phyloP scores from a whole-genome alignment of 768 basidiomycete genomes.

The Xerocomus brunneocitrinus region DNA sequence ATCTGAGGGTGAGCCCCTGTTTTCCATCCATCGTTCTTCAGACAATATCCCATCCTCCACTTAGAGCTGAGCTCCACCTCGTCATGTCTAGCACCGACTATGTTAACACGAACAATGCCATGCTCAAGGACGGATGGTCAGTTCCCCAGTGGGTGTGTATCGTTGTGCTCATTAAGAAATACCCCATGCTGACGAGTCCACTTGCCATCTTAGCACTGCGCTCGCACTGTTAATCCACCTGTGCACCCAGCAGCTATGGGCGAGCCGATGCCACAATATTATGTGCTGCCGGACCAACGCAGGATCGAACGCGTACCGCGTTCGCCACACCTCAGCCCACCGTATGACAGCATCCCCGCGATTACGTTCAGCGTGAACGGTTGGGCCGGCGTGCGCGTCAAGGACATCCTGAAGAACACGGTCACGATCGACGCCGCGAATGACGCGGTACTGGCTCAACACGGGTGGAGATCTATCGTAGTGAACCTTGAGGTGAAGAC shows the following conservation, averaged over 20 bases:
- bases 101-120: background rate
- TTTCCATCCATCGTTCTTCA: background rate
- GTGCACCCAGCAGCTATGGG: slow-evolving; percentile 13
- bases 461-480: slow-evolving; percentile 19
- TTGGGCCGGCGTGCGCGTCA: slow-evolving; percentile 18
- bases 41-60: background rate
- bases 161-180: background rate
- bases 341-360: slow-evolving; percentile 9
- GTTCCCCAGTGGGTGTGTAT: slow-evolving; percentile 5
- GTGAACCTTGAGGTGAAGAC: slow-evolving; percentile 18
- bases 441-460: slow-evolving; percentile 14
- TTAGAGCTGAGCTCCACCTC: slow-evolving; percentile 1
- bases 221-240: slow-evolving; percentile 10
- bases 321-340: slow-evolving; percentile 7
- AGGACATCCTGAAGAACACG: slow-evolving; percentile 10
- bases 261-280: slow-evolving; percentile 18
- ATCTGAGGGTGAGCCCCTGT: background rate
- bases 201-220: slow-evolving; percentile 13
- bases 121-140: background rate
- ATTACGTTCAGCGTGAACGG: slow-evolving; percentile 17
- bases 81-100: background rate
- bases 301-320: slow-evolving; percentile 21
- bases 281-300: slow-evolving; percentile 13
- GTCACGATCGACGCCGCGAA: slow-evolving; percentile 13
- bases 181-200: background rate